Conservation (phyloP, 2,329 filamentous ascomycete species). For the Dendrostoma leiphaemia region DNA sequence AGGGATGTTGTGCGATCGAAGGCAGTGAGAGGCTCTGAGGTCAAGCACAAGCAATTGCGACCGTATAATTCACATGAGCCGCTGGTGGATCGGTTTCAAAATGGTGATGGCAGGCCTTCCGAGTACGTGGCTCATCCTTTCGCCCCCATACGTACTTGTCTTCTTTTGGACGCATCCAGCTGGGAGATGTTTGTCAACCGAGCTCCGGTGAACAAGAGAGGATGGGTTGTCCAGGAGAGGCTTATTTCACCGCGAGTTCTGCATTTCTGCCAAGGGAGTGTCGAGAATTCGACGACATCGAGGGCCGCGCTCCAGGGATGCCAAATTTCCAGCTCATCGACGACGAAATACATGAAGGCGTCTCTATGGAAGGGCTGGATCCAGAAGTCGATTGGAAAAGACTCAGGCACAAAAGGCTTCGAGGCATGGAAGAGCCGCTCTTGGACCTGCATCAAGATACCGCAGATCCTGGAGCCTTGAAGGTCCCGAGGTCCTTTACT, state of each 20-base stretch:
- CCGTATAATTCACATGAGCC: not conserved
- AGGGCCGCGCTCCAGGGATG: not conserved
- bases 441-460: too few species aligned
- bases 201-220: conserved; percentile 18
- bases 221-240: conserved; percentile 26
- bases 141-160: not conserved
- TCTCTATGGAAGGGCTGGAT: not conserved
- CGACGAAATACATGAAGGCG: not conserved
- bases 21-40: too few species aligned
- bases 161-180: conserved; percentile 1
- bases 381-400: not conserved
- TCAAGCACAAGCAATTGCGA: too few species aligned
- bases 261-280: conserved; percentile 25
- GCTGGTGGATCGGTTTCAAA: too few species aligned
- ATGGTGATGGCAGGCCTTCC: not conserved
- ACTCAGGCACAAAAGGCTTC: not conserved
- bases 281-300: not conserved
- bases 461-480: not conserved
- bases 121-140: too few species aligned
- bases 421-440: not conserved
- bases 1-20: too few species aligned
- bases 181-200: conserved; percentile 6
- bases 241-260: conserved; percentile 22
- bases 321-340: not conserved
- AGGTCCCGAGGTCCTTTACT: not conserved